phyloP scores from a whole-genome alignment of 1,284 basidiomycete genomes.

The Ceratobasidium sp. region DNA sequence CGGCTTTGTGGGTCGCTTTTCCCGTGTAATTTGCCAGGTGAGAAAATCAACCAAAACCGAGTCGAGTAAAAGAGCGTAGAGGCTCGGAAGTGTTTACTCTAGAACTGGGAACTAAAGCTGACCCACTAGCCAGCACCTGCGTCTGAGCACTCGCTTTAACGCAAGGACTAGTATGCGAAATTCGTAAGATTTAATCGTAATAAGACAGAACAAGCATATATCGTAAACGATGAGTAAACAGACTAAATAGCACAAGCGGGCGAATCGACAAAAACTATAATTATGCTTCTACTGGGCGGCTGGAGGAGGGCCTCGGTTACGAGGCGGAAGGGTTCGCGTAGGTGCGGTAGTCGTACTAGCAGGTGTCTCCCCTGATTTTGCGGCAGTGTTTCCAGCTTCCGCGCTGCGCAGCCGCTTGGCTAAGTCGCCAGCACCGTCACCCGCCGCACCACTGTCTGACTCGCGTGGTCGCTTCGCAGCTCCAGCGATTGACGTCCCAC shows the following conservation, averaged over 20 bases:
- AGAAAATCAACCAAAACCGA: no score
- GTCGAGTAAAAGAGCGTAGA: no score
- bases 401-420: constrained; percentile 29
- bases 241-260: not conserved
- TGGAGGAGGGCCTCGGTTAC: constrained; percentile 24
- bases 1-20: no score
- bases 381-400: constrained; percentile 2
- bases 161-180: no score
- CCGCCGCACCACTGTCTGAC: not conserved
- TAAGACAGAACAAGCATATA: constrained; percentile 8
- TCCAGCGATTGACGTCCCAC: constrained; percentile 39
- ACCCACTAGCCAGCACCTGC: no score
- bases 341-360: not conserved
- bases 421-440: constrained; percentile 15
- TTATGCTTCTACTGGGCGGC: constrained; percentile 5
- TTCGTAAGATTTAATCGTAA: constrained; percentile 8
- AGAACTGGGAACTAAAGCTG: no score
- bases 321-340: constrained; percentile 18
- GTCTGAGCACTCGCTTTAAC: no score
- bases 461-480: constrained; percentile 41
- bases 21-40: no score
- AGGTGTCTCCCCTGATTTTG: constrained; percentile 11
- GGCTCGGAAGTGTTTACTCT: no score
- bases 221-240: not conserved
- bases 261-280: not conserved